These are phyloP conservation scores for Phyllachora maydis DNA, from an alignment of 2,329 filamentous ascomycete species.

Conservation along the genomic window DNA sequence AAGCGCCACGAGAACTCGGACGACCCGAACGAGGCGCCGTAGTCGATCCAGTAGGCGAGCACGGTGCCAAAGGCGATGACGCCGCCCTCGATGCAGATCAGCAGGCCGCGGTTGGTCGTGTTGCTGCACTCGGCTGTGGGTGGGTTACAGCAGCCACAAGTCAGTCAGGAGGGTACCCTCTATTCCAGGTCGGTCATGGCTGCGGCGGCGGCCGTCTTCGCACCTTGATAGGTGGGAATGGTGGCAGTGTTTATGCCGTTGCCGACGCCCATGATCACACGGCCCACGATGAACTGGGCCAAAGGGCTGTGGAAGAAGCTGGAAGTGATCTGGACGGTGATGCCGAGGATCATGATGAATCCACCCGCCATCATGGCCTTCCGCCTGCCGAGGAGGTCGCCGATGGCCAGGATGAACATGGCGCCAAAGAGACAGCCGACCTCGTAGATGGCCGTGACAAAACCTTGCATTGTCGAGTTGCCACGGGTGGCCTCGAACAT, in stretches of 20 bases:
- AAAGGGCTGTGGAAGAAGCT: slow-evolving; percentile 9
- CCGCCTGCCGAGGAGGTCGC: slow-evolving; percentile 27
- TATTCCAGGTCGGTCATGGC: too few species aligned
- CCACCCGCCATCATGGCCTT: slow-evolving; percentile 36
- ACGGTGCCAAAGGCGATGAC: slow-evolving; percentile 21
- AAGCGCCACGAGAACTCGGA: slow-evolving; percentile 30
- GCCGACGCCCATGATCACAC: slow-evolving; percentile 28
- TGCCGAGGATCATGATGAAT: slow-evolving; percentile 36
- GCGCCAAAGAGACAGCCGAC: slow-evolving; percentile 22
- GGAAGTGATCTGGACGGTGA: slow-evolving; percentile 31
- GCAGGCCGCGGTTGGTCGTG: slow-evolving; percentile 18
- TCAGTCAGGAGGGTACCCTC: too few species aligned
- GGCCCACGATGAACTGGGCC: slow-evolving; percentile 24
- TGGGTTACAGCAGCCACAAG: too few species aligned
- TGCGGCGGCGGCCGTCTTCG: too few species aligned
- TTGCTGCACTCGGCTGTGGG: slow-evolving; percentile 22
- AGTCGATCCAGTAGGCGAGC: slow-evolving; percentile 25
- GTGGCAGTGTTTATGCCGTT: slow-evolving; percentile 27
- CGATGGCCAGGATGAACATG: slow-evolving; percentile 25
- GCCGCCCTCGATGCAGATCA: slow-evolving; percentile 22
- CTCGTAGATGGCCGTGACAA: slow-evolving; percentile 25
- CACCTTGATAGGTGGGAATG: slow-evolving; percentile 23
- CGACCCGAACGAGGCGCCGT: slow-evolving; percentile 17
- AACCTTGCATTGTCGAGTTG: slow-evolving; percentile 23
- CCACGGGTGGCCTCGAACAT: slow-evolving; percentile 21